Evolutionary conservation across 192 early-diverging fungal genomes (phyloP), one percentile per base, ranked within the genome.

Genomic region (Cladochytrium replicatum): DNA sequence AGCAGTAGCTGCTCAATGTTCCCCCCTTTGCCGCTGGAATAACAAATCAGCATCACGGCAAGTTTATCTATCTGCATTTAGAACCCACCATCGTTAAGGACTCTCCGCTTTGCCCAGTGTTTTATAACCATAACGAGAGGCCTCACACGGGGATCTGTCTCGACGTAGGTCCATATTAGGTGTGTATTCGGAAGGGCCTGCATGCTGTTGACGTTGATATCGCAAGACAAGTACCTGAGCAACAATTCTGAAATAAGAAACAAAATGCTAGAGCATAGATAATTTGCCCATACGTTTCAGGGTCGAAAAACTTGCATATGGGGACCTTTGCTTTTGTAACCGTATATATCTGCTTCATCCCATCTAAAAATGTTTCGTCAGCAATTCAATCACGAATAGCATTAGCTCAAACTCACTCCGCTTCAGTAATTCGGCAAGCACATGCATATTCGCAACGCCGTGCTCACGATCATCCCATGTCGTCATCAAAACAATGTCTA

Each of bases 141-240:
- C 27, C 81, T 74, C n/a, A 95, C 89, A 7, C 92, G 78, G 9
- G 81, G 66, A 62, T 95, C 92, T 24, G 91, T 73, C 5, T 72
- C 76, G 4, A 93, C 89, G 74, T 93, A 93, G 3, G 84, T 85
- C 63, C 82, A 79, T 56, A 97, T 83, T 75, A 95, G 79, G 28
- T 70, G 64, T 19, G 93, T 91, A 62, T 97, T 97, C 58, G 84
- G 72, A 34, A 97, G 63, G 8, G 91, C 90, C 32, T 92, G 54
- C 1, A 86, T 80, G 63, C 90, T 95, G 68, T 95, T 95, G 44
- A 97, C 81, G 66, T 93, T 93, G 54, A 92, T 84, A 56, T 97
- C 93, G 48, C 89, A 91, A 1, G 87, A 77, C 7, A 92, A 51
- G 22, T 75, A 44, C 39, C 84, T 87, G 60, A 1, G 41, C 9